These are phyloP conservation scores for Gnomoniopsis sp. DNA, from an alignment of 2,329 filamentous ascomycete species.

Conservation along the genomic window DNA sequence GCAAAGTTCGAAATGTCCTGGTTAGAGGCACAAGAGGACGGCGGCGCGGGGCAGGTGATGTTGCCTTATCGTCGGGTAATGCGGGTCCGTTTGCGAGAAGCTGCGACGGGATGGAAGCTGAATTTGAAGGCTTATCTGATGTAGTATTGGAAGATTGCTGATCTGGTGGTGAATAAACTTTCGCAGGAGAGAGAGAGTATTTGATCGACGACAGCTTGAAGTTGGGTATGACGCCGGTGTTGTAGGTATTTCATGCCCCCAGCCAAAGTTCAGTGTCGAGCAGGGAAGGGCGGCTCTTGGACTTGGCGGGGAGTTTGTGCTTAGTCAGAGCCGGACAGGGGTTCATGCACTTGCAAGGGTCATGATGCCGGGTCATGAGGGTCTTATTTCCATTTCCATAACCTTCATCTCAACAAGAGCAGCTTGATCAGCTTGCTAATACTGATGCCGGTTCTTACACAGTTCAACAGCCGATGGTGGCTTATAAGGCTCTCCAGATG, in stretches of 20 bases:
- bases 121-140: neutral
- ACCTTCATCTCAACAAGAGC: neutral
- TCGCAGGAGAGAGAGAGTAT: neutral
- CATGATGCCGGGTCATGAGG: neutral
- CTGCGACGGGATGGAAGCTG: neutral
- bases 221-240: slow-evolving; percentile 5
- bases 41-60: too few species aligned
- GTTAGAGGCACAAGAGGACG: too few species aligned
- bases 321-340: too few species aligned
- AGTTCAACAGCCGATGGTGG: neutral
- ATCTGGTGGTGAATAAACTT: neutral
- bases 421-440: neutral
- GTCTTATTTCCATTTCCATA: neutral
- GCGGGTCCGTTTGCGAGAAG: neutral
- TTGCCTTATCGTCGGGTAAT: too few species aligned
- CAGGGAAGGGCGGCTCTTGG: neutral
- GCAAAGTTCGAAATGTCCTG: too few species aligned
- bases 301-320: neutral
- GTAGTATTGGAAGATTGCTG: neutral
- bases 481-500: neutral
- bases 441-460: neutral
- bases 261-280: neutral
- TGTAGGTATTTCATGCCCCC: neutral
- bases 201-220: neutral
- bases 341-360: too few species aligned